These are phyloP conservation scores for Stemphylium lycopersici DNA, from an alignment of 2,329 filamentous ascomycete species.

Conservation along the genomic window DNA sequence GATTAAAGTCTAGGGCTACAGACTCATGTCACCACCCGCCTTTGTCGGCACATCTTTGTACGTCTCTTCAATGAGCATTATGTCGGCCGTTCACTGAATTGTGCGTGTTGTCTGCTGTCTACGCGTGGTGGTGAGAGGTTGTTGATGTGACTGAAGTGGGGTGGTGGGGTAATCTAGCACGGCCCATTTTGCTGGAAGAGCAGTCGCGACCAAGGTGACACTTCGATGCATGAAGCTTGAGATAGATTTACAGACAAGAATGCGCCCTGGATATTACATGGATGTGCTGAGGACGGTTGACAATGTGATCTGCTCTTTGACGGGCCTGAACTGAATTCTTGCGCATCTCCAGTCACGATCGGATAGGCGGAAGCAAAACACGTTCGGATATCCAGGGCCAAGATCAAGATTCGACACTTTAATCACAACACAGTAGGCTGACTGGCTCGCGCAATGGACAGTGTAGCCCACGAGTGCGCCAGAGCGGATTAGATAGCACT, in stretches of 20 bases:
- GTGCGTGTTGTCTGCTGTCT: slow-evolving; percentile 3
- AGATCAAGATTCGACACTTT: too few species aligned
- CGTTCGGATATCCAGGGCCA: too few species aligned
- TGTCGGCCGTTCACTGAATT: slow-evolving; percentile 3
- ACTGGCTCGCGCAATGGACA: too few species aligned
- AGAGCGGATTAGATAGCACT: neutral
- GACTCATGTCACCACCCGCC: slow-evolving; percentile 66
- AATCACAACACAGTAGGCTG: too few species aligned
- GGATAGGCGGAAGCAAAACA: too few species aligned
- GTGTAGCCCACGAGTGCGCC: too few species aligned
- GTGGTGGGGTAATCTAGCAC: slow-evolving; percentile 23
- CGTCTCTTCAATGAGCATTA: slow-evolving; percentile 66
- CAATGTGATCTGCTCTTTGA: too few species aligned
- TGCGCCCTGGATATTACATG: too few species aligned
- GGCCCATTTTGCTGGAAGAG: slow-evolving; percentile 12
- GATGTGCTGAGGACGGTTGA: too few species aligned
- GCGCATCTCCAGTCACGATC: too few species aligned
- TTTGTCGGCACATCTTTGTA: slow-evolving; percentile 66
- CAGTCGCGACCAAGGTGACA: neutral
- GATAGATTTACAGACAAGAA: neutral
- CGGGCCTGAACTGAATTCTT: too few species aligned
- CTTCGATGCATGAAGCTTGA: neutral
- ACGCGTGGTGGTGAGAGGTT: slow-evolving; percentile 1
- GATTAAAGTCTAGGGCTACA: slow-evolving; percentile 1
- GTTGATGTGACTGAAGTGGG: slow-evolving; percentile 13